phyloP scores from a whole-genome alignment of 371 early-diverging fungal species.

The Mortierella sp. region DNA sequence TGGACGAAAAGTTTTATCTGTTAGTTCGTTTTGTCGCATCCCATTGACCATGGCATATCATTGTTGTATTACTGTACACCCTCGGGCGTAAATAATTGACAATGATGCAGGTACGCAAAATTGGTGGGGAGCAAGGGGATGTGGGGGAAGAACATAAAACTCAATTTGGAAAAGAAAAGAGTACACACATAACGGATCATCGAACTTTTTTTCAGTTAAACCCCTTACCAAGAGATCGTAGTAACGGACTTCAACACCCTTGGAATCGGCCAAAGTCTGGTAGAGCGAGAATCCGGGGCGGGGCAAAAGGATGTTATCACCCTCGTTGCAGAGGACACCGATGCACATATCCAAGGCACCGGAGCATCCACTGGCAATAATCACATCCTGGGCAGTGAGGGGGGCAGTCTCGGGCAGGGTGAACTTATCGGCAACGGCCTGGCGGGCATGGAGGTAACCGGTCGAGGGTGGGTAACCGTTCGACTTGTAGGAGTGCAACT shows the following conservation, averaged over 20 bases:
- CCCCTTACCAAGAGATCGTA: slow-evolving; percentile 80
- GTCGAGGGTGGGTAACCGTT: slow-evolving; percentile 93
- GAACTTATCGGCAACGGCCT: slow-evolving; percentile 82
- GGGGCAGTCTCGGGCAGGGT: slow-evolving; percentile 74
- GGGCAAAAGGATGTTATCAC: slow-evolving; percentile 89
- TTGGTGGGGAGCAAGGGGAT: neutral
- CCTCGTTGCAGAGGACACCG: slow-evolving; percentile 80
- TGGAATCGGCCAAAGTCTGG: slow-evolving; percentile 83
- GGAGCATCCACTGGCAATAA: slow-evolving; percentile 89
- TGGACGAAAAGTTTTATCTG: neutral
- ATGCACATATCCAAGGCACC: slow-evolving; percentile 87
- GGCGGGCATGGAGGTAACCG: slow-evolving; percentile 80
- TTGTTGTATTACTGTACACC: neutral
- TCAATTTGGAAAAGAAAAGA: slow-evolving; percentile 7
- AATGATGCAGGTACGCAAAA: neutral
- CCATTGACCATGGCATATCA: neutral
- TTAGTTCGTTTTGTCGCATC: too few species aligned
- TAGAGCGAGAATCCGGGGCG: slow-evolving; percentile 94
- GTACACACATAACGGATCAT: neutral
- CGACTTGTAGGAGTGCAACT: slow-evolving; percentile 73
- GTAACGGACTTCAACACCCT: slow-evolving; percentile 81
- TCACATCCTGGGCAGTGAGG: slow-evolving; percentile 80
- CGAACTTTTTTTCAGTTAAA: neutral
- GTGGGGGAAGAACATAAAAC: neutral
- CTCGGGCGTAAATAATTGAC: neutral